phyloP scores from a whole-genome alignment of 495 filamentous ascomycete species.

The Aspergillus conjunctus region DNA sequence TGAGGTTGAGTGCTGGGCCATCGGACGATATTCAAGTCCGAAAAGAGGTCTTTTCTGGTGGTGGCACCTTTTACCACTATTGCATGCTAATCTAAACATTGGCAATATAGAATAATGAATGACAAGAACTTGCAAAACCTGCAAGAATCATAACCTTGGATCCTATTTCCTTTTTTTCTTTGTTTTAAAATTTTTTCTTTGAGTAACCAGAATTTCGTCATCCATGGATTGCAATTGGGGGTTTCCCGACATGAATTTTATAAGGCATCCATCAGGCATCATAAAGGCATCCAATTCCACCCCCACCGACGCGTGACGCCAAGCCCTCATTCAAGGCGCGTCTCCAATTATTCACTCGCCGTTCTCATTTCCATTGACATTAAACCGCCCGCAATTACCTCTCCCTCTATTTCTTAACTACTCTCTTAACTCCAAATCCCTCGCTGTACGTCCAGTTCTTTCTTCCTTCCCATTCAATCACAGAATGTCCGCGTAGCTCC shows the following conservation, averaged over 20 bases:
- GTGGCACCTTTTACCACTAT: slow-evolving; percentile 13
- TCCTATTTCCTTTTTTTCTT: not conserved
- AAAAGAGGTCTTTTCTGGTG: slow-evolving; percentile 10
- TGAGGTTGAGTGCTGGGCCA: slow-evolving; percentile 21
- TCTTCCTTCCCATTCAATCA: not conserved
- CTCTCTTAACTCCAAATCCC: not conserved
- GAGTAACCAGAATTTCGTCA: not conserved
- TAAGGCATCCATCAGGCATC: slow-evolving; percentile 15
- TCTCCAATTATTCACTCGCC: not conserved
- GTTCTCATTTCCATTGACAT: not conserved
- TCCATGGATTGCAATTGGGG: not conserved
- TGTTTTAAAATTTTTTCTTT: not conserved
- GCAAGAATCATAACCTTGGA: slow-evolving; percentile 2
- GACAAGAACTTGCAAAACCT: slow-evolving; percentile 15
- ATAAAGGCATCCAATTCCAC: not conserved
- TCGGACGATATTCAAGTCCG: slow-evolving; percentile 18
- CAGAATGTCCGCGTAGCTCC: slow-evolving; percentile 23
- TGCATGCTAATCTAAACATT: slow-evolving; percentile 52
- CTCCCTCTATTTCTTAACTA: not conserved
- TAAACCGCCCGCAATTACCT: not conserved
- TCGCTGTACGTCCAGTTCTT: not conserved
- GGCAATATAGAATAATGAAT: slow-evolving; percentile 46
- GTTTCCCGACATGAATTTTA: not conserved
- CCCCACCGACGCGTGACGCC: slow-evolving; percentile 40
- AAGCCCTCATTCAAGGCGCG: slow-evolving; percentile 24